A percentile compares a stretch with the other conserved stretches of the same genome.
Conservation (phyloP, 352 stramenopile genomes). For the Globisporangium canariense region DNA sequence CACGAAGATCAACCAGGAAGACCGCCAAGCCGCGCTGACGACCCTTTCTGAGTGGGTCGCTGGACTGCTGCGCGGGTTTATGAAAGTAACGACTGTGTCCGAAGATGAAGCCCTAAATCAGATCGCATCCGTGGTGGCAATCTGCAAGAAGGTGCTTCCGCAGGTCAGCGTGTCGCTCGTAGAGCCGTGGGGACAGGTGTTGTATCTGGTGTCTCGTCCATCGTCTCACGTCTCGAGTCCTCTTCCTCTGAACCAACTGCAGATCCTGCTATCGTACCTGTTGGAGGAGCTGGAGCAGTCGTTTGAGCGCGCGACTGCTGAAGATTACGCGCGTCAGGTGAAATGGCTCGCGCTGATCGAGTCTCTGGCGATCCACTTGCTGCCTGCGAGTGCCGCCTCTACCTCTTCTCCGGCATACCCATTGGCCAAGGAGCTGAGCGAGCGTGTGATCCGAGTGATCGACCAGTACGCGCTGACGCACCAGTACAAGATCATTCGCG, state of each 20-base stretch:
- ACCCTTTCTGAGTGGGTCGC: conserved; percentile 53
- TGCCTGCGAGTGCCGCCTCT: conserved; percentile 20
- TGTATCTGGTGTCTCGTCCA: conserved; percentile 44
- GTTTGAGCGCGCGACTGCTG: conserved; percentile 47
- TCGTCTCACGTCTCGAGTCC: conserved; percentile 18
- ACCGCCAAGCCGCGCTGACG: conserved; percentile 53
- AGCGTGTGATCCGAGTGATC: conserved; percentile 38
- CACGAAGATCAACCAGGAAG: conserved; percentile 43
- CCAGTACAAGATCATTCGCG: conserved; percentile 80
- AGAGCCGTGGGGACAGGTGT: conserved; percentile 52
- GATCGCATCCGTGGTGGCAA: conserved; percentile 22
- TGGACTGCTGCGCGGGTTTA: conserved; percentile 38
- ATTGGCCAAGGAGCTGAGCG: conserved; percentile 24
- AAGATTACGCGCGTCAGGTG: conserved; percentile 71
- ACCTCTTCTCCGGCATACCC: background rate
- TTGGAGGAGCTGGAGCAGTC: conserved; percentile 52
- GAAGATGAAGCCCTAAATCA: conserved; percentile 20
- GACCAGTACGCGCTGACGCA: conserved; percentile 49
- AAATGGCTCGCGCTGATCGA: conserved; percentile 70
- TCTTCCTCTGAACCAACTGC: conserved; percentile 23
- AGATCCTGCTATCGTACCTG: conserved; percentile 28
- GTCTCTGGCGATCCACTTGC: conserved; percentile 44
- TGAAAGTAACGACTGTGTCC: conserved; percentile 23
- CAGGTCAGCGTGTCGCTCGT: conserved; percentile 58
- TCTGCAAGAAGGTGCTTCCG: conserved; percentile 44